phyloP scores from a whole-genome alignment of 768 basidiomycete genomes.

The Clitopilus passeckerianus region DNA sequence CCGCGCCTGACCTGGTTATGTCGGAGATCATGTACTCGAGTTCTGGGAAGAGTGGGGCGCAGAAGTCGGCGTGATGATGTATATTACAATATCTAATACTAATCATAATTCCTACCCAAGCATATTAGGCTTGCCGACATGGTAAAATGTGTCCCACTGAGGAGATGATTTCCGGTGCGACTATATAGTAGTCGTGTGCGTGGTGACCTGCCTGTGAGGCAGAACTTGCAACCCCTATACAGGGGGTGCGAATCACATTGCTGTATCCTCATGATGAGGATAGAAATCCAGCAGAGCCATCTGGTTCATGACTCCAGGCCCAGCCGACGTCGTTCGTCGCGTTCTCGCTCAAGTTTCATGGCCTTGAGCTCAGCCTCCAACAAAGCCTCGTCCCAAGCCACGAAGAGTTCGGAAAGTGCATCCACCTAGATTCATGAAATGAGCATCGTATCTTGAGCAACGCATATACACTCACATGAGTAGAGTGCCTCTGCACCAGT shows the following conservation, averaged over 20 bases:
- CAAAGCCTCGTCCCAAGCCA: slow-evolving; percentile 78
- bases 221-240: no score
- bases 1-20: slow-evolving; percentile 49
- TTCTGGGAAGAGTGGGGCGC: slow-evolving; percentile 48
- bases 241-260: no score
- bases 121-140: not conserved
- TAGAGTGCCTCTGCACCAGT: slow-evolving; percentile 66
- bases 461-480: slow-evolving; percentile 44
- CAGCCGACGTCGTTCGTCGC: slow-evolving; percentile 52
- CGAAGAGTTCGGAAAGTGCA: slow-evolving; percentile 77
- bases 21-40: slow-evolving; percentile 69
- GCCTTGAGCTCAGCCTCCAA: slow-evolving; percentile 62
- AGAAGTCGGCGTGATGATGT: slow-evolving; percentile 7
- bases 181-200: no score
- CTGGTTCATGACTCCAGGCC: slow-evolving; percentile 42
- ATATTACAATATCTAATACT: slow-evolving; percentile 3
- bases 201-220: no score
- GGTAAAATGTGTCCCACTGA: not conserved
- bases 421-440: slow-evolving; percentile 53
- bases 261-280: no score
- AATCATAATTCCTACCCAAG: slow-evolving; percentile 2
- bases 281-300: not conserved
- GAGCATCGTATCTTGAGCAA: not conserved
- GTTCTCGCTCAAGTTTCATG: slow-evolving; percentile 53
- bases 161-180: not conserved